phyloP scores from a whole-genome alignment of 2,329 filamentous ascomycete species.

The Plenodomus biglobosus region DNA sequence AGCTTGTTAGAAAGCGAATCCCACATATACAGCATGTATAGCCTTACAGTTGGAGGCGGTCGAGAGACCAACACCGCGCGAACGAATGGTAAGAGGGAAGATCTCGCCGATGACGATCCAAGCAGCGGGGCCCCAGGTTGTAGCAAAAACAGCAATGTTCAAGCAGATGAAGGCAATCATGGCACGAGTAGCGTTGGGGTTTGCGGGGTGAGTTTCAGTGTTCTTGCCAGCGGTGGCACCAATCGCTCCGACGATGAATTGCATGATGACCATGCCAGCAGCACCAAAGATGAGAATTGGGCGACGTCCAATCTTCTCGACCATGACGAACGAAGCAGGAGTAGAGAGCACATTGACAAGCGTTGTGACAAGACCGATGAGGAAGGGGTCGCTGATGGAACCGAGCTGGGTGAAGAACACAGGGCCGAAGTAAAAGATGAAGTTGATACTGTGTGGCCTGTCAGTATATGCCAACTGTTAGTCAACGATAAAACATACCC shows the following conservation, averaged over 20 bases:
- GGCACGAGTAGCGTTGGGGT: conserved; percentile 33
- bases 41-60: conserved; percentile 56
- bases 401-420: conserved; percentile 79
- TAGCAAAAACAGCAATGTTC: conserved; percentile 90
- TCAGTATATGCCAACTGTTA: no score
- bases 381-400: conserved; percentile 71
- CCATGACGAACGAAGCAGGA: conserved; percentile 80
- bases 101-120: conserved; percentile 83
- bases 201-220: conserved; percentile 41
- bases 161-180: conserved; percentile 88
- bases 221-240: conserved; percentile 45
- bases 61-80: conserved; percentile 82
- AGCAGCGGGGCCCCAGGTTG: conserved; percentile 78
- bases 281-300: conserved; percentile 77
- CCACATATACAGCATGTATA: not conserved
- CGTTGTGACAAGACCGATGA: conserved; percentile 83
- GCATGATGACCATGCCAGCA: conserved; percentile 78
- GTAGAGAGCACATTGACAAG: conserved; percentile 86
- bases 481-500: no score
- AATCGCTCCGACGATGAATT: conserved; percentile 80
- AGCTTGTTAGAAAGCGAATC: conserved; percentile 51
- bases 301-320: conserved; percentile 81
- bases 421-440: conserved; percentile 56
- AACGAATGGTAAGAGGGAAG: conserved; percentile 86
- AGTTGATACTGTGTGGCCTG: not conserved